Percentiles rank a stretch among this genome's conserved stretches.
Conservation (phyloP, 345 rosid genomes). For the Pelargonium nanum region DNA sequence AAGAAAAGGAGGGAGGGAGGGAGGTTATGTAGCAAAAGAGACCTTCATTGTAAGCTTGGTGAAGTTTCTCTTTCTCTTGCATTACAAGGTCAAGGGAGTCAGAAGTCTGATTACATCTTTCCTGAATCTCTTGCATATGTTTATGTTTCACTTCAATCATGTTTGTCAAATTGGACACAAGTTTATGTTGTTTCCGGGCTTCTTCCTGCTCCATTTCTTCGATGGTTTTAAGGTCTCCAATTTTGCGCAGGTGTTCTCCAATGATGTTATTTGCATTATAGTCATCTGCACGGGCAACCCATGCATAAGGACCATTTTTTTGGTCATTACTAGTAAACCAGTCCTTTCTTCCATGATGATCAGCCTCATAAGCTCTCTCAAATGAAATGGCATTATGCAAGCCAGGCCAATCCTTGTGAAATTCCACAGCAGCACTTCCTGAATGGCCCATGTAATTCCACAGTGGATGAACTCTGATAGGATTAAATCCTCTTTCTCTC, state of each 20-base stretch:
- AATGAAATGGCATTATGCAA: conserved; percentile 69
- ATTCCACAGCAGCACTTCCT: conserved; percentile 64
- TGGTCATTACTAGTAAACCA: conserved; percentile 28
- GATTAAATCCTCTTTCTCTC: conserved; percentile 56
- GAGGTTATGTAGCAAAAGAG: conserved; percentile 1
- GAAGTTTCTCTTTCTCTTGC: conserved; percentile 70
- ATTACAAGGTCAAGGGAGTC: conserved; percentile 32
- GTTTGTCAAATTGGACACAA: conserved; percentile 44
- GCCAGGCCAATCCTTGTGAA: conserved; percentile 72
- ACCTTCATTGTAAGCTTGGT: conserved; percentile 77
- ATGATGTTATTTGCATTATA: conserved; percentile 41
- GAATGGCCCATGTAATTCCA: conserved; percentile 75
- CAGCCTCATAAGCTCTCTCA: conserved; percentile 67
- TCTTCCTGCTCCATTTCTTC: conserved; percentile 80
- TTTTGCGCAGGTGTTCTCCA: conserved; percentile 64
- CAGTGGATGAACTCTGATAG: conserved; percentile 56
- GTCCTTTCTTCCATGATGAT: conserved; percentile 57
- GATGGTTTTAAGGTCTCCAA: conserved; percentile 64
- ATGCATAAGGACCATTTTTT: conserved; percentile 64
- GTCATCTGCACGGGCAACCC: conserved; percentile 88
- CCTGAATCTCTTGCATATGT: conserved; percentile 40
- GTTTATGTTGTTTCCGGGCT: conserved; percentile 63
- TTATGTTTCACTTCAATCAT: conserved; percentile 41
- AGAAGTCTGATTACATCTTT: conserved; percentile 47
- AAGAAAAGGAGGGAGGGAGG: neutral